Conservation (phyloP, 2,329 filamentous ascomycete genomes). For the Lithohypha guttulata region DNA sequence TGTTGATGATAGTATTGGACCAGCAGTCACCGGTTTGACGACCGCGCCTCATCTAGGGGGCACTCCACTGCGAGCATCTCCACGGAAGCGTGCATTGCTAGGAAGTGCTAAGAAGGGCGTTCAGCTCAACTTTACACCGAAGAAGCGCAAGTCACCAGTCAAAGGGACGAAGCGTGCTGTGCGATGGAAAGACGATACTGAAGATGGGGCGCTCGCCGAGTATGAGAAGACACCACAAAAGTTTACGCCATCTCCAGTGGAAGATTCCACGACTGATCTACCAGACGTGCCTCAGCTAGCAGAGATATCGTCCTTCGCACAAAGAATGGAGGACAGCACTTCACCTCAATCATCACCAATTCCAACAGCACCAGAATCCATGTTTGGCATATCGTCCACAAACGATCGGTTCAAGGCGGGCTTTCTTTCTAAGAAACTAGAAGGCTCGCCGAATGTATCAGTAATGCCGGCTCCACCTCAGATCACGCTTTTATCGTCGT, state of each 20-base stretch:
- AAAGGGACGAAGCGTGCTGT: constrained; percentile 60
- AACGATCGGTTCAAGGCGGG: constrained; percentile 77
- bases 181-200: constrained; percentile 84
- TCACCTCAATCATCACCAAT: constrained; percentile 45
- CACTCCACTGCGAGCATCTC: constrained; percentile 66
- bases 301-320: constrained; percentile 36
- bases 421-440: constrained; percentile 62
- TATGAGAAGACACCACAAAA: constrained; percentile 84
- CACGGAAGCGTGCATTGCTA: constrained; percentile 62
- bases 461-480: constrained; percentile 42
- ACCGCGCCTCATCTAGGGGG: constrained; percentile 31
- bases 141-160: constrained; percentile 59
- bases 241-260: constrained; percentile 19
- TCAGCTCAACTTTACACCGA: constrained; percentile 58
- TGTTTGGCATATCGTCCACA: constrained; percentile 54
- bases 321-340: constrained; percentile 22
- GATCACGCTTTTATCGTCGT: constrained; percentile 46
- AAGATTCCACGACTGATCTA: constrained; percentile 46
- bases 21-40: constrained; percentile 37
- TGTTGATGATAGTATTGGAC: constrained; percentile 36
- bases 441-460: constrained; percentile 45
- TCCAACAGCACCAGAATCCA: constrained; percentile 42
- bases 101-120: constrained; percentile 57
- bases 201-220: constrained; percentile 75
- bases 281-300: constrained; percentile 41